phyloP scores from a whole-genome alignment of 2,329 filamentous ascomycete species.

The Didymella pinodella region DNA sequence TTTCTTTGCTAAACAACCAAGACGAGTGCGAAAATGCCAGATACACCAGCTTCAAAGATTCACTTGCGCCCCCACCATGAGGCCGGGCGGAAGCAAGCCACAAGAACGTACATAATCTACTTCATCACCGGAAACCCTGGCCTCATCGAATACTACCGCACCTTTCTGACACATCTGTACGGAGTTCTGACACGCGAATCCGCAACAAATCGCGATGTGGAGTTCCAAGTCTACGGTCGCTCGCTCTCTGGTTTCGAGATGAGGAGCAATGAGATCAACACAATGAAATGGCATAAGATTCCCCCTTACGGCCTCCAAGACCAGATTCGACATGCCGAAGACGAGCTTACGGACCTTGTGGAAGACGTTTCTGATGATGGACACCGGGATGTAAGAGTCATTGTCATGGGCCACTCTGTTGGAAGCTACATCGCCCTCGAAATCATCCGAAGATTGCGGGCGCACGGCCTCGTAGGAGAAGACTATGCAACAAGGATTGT shows the following conservation, averaged over 20 bases:
- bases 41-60: conserved; percentile 32
- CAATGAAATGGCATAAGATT: conserved; percentile 31
- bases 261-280: conserved; percentile 30
- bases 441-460: conserved; percentile 46
- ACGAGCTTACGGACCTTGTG: conserved; percentile 53
- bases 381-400: conserved; percentile 41
- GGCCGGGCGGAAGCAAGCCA: conserved; percentile 30
- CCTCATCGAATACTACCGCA: conserved; percentile 74
- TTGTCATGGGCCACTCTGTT: conserved; percentile 58
- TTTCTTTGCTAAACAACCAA: conserved; percentile 8
- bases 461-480: conserved; percentile 30
- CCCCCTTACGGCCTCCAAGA: conserved; percentile 56
- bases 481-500: conserved; percentile 37
- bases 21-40: conserved; percentile 11
- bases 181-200: conserved; percentile 57
- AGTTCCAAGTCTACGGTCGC: conserved; percentile 52
- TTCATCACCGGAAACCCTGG: conserved; percentile 82
- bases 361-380: conserved; percentile 31
- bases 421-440: conserved; percentile 58
- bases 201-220: conserved; percentile 24
- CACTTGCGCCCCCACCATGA: conserved; percentile 35
- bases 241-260: conserved; percentile 56
- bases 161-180: conserved; percentile 69
- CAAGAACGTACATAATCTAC: conserved; percentile 65
- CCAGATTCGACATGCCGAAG: conserved; percentile 60